These are phyloP conservation scores for Kalaharituber pfeilii DNA, from an alignment of 2,329 filamentous ascomycete species.

Conservation along the genomic window DNA sequence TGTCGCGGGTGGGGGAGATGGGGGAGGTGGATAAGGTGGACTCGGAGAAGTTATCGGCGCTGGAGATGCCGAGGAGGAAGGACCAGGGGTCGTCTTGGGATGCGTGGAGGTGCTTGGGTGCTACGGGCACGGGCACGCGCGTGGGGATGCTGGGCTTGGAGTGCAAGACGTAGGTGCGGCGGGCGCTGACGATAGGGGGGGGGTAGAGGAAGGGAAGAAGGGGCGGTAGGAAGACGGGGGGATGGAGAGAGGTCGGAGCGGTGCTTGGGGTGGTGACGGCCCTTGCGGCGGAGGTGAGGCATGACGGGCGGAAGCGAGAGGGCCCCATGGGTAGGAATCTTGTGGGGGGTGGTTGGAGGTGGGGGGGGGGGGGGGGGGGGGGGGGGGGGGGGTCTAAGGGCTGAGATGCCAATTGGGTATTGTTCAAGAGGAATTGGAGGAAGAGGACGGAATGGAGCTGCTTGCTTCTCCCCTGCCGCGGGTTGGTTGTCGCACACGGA, in stretches of 20 bases:
- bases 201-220: constrained; percentile 9
- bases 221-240: no score
- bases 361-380: background rate
- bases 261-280: no score
- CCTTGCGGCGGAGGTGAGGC: background rate
- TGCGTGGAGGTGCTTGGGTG: background rate
- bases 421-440: no score
- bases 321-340: no score
- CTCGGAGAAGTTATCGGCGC: background rate
- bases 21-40: constrained; percentile 2
- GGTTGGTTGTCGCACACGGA: no score
- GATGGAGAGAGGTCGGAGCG: no score
- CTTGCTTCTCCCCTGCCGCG: no score
- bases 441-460: no score
- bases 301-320: background rate
- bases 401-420: no score
- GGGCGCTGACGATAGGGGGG: background rate
- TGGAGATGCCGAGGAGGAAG: constrained; percentile 10
- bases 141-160: constrained; percentile 2
- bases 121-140: constrained; percentile 3
- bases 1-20: constrained; percentile 2
- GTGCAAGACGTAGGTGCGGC: background rate
- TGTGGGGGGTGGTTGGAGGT: background rate
- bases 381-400: background rate
- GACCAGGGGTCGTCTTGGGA: constrained; percentile 13